Evolutionary conservation across 1,284 basidiomycete species (phyloP), one percentile per base, ranked within the genome.

Genomic region (Sporisorium exsertum): DNA sequence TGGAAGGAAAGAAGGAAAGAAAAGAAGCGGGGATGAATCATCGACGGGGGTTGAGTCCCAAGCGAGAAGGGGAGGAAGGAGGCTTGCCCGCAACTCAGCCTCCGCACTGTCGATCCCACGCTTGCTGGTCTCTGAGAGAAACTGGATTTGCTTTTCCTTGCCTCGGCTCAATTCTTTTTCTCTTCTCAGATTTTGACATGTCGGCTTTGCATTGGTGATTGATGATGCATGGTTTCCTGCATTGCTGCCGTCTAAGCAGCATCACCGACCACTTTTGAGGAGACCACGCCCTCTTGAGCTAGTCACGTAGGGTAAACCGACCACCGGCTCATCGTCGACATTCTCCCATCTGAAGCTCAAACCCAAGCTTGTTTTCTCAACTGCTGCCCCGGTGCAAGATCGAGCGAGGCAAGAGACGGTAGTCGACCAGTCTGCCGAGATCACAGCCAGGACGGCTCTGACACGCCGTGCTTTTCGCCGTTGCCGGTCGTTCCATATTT

Each of bases 401-500:
- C 29, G 10, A n/a, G n/a, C n/a, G n/a, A 13, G 8, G 8, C 35
- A 3, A 37, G 13, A 47, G 16, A 27, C 46, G 46, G 40, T 15
- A 27, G 32, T 40, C 32, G 26, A 22, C 46, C 10, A 50, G 32
- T 15, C 29, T 12, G 29, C 29, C 29, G n/a, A n/a, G n/a, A n/a
- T n/a, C n/a, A n/a, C n/a, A n/a, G n/a, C n/a, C n/a, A n/a, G n/a
- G n/a, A n/a, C n/a, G n/a, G n/a, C n/a, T n/a, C n/a, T n/a, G 35
- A 42, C 8, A 45, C 37, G 29, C 47, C 40, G 49, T 15, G 5
- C 50, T 22, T 51, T 51, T 51, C n/a, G 32, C 35, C 43, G 18
- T 51, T 24, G 60, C 59, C 64, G 64, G 61, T 74, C 66, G 72
- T 58, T 64, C 71, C 62, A 74, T 65, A 42, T 57, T 62, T 50